These are phyloP conservation scores for Eleusine indica DNA, from an alignment of 176 grass and related monocot species.

Conservation along the genomic window DNA sequence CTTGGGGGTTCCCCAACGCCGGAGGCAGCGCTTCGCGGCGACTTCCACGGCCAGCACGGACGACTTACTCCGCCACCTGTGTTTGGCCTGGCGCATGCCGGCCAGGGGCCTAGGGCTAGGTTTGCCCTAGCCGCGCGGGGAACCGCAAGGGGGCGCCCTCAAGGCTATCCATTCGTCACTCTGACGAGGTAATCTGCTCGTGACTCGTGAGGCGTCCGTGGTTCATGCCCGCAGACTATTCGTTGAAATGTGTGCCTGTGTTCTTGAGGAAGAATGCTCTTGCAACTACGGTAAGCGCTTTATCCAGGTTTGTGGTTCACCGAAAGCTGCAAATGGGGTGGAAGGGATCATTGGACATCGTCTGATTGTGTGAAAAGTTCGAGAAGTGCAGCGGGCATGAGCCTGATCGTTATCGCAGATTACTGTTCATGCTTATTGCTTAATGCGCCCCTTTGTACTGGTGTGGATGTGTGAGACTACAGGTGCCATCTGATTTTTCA, in stretches of 20 bases:
- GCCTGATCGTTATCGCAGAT: conserved; percentile 8
- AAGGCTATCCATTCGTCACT: not conserved
- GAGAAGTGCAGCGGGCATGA: conserved; percentile 9
- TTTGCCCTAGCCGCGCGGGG: conserved; percentile 28
- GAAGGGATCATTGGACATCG: not conserved
- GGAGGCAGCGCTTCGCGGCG: conserved; percentile 23
- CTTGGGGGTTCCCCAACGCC: not conserved
- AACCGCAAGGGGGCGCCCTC: not conserved
- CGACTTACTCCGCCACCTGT: not conserved
- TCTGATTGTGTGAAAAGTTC: conserved; percentile 21
- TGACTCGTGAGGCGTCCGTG: not conserved
- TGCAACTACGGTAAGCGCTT: conserved; percentile 35
- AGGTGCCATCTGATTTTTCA: conserved; percentile 28
- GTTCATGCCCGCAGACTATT: conserved; percentile 15
- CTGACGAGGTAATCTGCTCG: not conserved
- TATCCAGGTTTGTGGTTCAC: conserved; percentile 34
- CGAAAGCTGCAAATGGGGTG: conserved; percentile 32
- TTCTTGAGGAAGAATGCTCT: conserved; percentile 24
- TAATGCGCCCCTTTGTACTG: conserved; percentile 44
- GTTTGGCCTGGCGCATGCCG: conserved; percentile 12
- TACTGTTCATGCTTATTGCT: conserved; percentile 36
- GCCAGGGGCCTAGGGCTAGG: conserved; percentile 31
- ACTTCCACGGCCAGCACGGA: conserved; percentile 42
- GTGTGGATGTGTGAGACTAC: conserved; percentile 21
- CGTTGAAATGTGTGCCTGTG: conserved; percentile 1